phyloP scores from a whole-genome alignment of 345 rosid genomes.

The Triadica sebifera region DNA sequence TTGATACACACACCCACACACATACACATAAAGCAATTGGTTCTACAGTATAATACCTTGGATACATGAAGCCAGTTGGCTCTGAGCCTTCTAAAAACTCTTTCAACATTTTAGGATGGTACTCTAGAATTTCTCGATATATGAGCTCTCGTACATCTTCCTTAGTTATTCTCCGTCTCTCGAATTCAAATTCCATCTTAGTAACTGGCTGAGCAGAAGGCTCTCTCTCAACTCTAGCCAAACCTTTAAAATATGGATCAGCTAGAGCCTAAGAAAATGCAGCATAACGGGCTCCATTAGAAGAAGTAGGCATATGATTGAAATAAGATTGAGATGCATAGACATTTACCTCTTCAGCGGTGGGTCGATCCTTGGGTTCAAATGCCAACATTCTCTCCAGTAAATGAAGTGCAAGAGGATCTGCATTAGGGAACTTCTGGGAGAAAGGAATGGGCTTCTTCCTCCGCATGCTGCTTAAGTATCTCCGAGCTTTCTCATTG shows the following conservation, averaged over 20 bases:
- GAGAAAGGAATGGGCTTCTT: conserved; percentile 77
- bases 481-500: conserved; percentile 94
- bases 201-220: conserved; percentile 94
- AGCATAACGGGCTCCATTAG: conserved; percentile 16
- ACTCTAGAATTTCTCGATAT: conserved; percentile 86
- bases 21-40: neutral
- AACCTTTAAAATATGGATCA: conserved; percentile 86
- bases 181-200: conserved; percentile 95
- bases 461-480: conserved; percentile 92
- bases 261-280: conserved; percentile 74
- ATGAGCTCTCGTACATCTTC: conserved; percentile 95
- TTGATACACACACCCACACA: too few relatives aligned
- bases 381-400: conserved; percentile 88
- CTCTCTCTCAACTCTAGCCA: conserved; percentile 94
- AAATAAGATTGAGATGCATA: neutral
- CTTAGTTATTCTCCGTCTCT: conserved; percentile 90
- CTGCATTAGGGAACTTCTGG: conserved; percentile 87
- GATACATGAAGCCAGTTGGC: conserved; percentile 93
- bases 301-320: conserved; percentile 5
- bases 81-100: conserved; percentile 87
- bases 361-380: conserved; percentile 88
- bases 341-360: conserved; percentile 77
- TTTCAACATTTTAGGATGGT: conserved; percentile 93
- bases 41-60: conserved; percentile 51
- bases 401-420: conserved; percentile 89